These are phyloP conservation scores for Hypericum perforatum DNA, from an alignment of 345 rosid species.

Conservation along the genomic window DNA sequence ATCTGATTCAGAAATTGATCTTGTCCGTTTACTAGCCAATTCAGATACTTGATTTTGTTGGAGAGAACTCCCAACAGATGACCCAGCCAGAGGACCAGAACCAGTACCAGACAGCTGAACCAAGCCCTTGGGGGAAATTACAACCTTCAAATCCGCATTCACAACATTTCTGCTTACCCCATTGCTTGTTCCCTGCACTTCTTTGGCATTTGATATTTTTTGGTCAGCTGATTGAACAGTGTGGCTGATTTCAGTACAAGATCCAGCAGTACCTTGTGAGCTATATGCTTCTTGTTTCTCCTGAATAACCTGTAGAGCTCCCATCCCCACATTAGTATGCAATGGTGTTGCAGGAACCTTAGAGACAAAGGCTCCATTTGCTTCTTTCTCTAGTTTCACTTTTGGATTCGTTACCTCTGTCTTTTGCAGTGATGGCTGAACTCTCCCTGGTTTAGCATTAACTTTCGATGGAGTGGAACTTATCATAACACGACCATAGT, in stretches of 20 bases:
- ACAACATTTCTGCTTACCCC: conserved; percentile 14
- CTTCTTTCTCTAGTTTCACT: conserved; percentile 35
- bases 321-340: too few relatives aligned
- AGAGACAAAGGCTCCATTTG: conserved; percentile 26
- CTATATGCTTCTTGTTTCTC: too few relatives aligned
- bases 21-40: conserved; percentile 14
- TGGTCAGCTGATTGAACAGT: conserved; percentile 18
- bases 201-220: conserved; percentile 20
- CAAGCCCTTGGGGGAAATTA: conserved; percentile 15
- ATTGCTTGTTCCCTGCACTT: conserved; percentile 15
- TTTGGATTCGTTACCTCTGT: conserved; percentile 35
- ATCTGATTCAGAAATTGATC: conserved; percentile 15
- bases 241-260: conserved; percentile 17
- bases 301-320: too few relatives aligned
- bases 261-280: conserved; percentile 23
- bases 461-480: conserved; percentile 42
- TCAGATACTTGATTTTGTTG: conserved; percentile 6
- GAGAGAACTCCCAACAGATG: conserved; percentile 9
- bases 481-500: conserved; percentile 81
- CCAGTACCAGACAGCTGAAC: conserved; percentile 13
- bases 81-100: conserved; percentile 16
- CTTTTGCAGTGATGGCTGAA: conserved; percentile 45
- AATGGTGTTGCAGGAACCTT: too few relatives aligned
- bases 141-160: conserved; percentile 21
- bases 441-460: conserved; percentile 32